phyloP scores from a whole-genome alignment of 495 filamentous ascomycete species.

The Talaromyces proteolyticus region DNA sequence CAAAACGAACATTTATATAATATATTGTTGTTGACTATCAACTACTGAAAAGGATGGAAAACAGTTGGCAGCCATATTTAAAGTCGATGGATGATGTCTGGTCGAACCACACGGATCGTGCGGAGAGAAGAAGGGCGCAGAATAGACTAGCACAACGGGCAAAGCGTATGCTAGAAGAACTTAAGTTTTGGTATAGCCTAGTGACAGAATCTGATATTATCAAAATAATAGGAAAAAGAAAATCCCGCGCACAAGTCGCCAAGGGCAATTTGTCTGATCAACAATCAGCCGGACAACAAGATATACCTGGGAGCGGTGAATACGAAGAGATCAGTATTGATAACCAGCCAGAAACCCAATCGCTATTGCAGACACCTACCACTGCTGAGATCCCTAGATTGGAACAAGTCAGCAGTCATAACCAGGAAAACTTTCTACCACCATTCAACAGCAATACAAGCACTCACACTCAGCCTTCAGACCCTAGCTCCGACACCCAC shows the following conservation, averaged over 20 bases:
- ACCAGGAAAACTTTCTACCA: neutral
- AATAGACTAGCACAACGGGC: constrained; percentile 97
- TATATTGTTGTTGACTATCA: too few species aligned
- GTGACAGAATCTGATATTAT: neutral
- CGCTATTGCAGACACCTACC: neutral
- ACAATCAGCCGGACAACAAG: too few species aligned
- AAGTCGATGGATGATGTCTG: constrained; percentile 67
- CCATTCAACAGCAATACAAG: neutral
- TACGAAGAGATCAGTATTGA: too few species aligned
- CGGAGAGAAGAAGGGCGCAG: constrained; percentile 89
- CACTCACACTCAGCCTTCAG: neutral
- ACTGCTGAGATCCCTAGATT: too few species aligned
- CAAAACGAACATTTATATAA: too few species aligned
- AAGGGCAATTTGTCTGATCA: too few species aligned
- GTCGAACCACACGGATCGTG: constrained; percentile 97
- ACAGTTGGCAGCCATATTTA: neutral
- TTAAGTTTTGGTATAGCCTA: too few species aligned
- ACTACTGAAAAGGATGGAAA: neutral
- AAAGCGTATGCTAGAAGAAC: constrained; percentile 93
- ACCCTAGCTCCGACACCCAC: neutral
- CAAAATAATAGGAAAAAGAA: neutral
- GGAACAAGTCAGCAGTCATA: too few species aligned
- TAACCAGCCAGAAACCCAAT: too few species aligned
- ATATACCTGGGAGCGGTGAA: too few species aligned
- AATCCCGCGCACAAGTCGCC: neutral